Conservation (phyloP, 2,329 filamentous ascomycete genomes). For the Microdochium bolleyi region DNA sequence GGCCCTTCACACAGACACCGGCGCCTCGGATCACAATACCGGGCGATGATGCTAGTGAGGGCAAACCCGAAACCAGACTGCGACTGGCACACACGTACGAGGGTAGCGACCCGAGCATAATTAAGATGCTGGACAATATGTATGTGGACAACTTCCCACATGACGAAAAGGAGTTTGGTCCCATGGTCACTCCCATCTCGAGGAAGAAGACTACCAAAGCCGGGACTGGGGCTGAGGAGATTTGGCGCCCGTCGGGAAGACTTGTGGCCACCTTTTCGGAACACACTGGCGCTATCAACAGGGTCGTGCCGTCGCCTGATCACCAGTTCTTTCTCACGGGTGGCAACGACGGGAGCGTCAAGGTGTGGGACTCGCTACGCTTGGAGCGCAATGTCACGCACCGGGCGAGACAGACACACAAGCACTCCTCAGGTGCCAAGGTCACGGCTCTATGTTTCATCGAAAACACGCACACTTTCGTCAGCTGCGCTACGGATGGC, state of each 20-base stretch:
- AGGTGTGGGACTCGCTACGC: conserved; percentile 85
- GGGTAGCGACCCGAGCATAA: conserved; percentile 64
- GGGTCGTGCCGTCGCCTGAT: conserved; percentile 77
- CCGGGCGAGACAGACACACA: conserved; percentile 78
- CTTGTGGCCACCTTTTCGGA: conserved; percentile 86
- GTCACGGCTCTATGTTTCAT: conserved; percentile 84
- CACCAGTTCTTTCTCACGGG: conserved; percentile 92
- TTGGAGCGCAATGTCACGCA: conserved; percentile 88
- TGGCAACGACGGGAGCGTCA: conserved; percentile 84
- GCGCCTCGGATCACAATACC: conserved; percentile 22
- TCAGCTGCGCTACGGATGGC: conserved; percentile 84
- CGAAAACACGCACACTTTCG: conserved; percentile 87
- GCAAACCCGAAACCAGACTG: conserved; percentile 34
- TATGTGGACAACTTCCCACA: conserved; percentile 66
- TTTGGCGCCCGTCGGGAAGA: conserved; percentile 78
- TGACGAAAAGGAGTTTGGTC: conserved; percentile 66
- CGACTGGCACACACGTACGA: conserved; percentile 73
- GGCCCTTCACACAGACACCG: conserved; percentile 36
- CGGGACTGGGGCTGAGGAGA: conserved; percentile 40
- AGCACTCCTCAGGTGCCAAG: conserved; percentile 60
- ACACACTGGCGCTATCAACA: conserved; percentile 74
- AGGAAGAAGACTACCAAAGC: conserved; percentile 40
- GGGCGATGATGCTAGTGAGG: conserved; percentile 17
- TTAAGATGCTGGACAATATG: conserved; percentile 74
- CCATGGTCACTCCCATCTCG: conserved; percentile 64